Evolutionary conservation across 2,329 filamentous ascomycete genomes (phyloP).

Genomic region (Emergomyces africanus): DNA sequence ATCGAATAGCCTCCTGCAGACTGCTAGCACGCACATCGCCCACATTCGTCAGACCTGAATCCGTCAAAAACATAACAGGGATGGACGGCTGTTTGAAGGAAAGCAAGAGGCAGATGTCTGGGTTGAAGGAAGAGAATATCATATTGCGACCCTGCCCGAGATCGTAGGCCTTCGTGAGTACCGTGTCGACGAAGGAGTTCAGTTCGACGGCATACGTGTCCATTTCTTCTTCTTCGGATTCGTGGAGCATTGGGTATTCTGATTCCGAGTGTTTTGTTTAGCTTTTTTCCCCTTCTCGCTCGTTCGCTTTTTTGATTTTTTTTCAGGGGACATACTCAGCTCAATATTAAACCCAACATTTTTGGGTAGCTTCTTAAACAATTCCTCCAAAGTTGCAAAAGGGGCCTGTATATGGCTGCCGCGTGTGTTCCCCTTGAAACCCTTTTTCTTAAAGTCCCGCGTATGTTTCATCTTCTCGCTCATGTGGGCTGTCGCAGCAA

Average conservation of each 20-base stretch:
- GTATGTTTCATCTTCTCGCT: conserved; percentile 95
- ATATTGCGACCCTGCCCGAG: conserved; percentile 71
- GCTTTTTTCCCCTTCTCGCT: too few species aligned
- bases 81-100: conserved; percentile 97
- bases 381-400: conserved; percentile 87
- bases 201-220: conserved; percentile 77
- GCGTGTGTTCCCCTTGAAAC: conserved; percentile 89
- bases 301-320: too few species aligned
- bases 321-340: conserved; percentile 58
- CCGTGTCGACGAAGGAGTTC: conserved; percentile 84
- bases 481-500: conserved; percentile 33
- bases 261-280: too few species aligned
- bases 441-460: conserved; percentile 83
- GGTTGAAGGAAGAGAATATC: conserved; percentile 95
- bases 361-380: conserved; percentile 73
- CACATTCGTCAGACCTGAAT: conserved; percentile 68
- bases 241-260: conserved; percentile 94
- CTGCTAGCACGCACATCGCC: conserved; percentile 84
- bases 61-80: conserved; percentile 85
- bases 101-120: conserved; percentile 85
- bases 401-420: conserved; percentile 92
- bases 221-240: conserved; percentile 89
- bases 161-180: conserved; percentile 82
- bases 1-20: conserved; percentile 88
- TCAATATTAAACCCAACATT: conserved; percentile 95